Percentiles rank a stretch among this genome's conserved stretches.
These are phyloP conservation scores for Zygosaccharomyces sapae DNA, from an alignment of 1,139 yeast genomes.

Conservation along the genomic window DNA sequence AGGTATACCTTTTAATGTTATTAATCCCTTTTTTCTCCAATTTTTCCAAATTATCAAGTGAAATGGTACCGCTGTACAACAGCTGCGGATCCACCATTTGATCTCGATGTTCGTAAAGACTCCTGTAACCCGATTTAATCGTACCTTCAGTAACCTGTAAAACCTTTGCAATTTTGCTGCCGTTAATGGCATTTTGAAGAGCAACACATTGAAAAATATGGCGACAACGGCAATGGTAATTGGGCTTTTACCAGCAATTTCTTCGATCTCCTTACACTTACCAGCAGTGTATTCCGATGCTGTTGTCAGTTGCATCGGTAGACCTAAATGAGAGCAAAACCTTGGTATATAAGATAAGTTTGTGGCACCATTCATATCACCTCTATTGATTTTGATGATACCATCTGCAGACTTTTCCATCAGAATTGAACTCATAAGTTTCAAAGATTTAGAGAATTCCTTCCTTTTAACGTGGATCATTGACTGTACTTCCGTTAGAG, in stretches of 20 bases:
- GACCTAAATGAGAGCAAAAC: constrained; percentile 91
- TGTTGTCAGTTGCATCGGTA: constrained; percentile 77
- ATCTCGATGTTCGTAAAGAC: constrained; percentile 68
- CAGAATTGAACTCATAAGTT: constrained; percentile 71
- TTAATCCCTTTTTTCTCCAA: constrained; percentile 28
- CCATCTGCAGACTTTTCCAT: constrained; percentile 53
- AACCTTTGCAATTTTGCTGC: constrained; percentile 85
- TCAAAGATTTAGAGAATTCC: constrained; percentile 86
- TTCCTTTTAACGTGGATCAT: constrained; percentile 89
- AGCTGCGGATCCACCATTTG: constrained; percentile 76
- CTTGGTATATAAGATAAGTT: constrained; percentile 94
- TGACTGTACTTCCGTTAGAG: constrained; percentile 94
- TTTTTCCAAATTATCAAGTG: constrained; percentile 57
- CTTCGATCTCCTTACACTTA: constrained; percentile 85
- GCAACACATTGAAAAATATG: constrained; percentile 82
- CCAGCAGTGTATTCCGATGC: constrained; percentile 93
- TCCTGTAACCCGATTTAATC: constrained; percentile 85
- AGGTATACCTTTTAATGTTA: too few relatives aligned
- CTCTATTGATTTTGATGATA: constrained; percentile 41
- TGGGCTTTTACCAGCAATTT: constrained; percentile 94
- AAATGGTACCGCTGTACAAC: constrained; percentile 67
- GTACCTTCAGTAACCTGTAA: constrained; percentile 98
- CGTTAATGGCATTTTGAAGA: constrained; percentile 64
- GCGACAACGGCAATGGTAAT: constrained; percentile 97
- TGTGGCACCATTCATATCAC: constrained; percentile 75